Base-by-base conservation (phyloP, 805 yeast species). In the Wickerhamomyces queroliae region DNA sequence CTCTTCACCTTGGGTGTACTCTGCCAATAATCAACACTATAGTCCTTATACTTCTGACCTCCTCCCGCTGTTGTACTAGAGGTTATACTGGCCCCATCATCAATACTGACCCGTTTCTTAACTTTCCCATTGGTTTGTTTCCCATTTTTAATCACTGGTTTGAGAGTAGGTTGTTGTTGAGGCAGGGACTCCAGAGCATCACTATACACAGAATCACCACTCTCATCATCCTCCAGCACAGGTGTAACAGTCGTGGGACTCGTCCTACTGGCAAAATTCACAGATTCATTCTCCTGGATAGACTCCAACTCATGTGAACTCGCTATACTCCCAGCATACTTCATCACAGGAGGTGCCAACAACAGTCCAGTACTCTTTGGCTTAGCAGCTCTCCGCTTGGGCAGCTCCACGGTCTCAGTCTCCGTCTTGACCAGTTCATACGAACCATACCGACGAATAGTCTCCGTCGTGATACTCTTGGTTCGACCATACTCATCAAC, bases 401-500 rank as follows among this genome's bases (percentile, higher is more conserved):
- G 28, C 41, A 42, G 53, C 40, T 44, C 31, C 48, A 57, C 39
- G 50, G 70, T 53, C 37, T 69, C 63, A 2, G 72, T 64, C 0
- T 72, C 69, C 2, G 75, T 71, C 40, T 68, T 69, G 13, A 67
- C 64, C 34, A 69, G 61, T 42, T 72, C 74, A 29, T 56, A 59
- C 2, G 72, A 72, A 33, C 72, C 73, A 40, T 67, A 50, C 37
- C 64, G 63, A 44, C 69, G 66, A 19, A 74, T 60, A 1, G 75
- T 72, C 21, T 69, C 68, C 36, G 66, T 71, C 3, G 78, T 72
- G 28, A 75, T 70, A 3, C 77, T 71, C 44, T 56, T 64, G 0
- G 79, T 73, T 36, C 76, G 61, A 1, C 80, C 80, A 22, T 58
- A 58, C 3, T 61, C 52, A 39, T 71, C 78, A 38, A 61, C 61